Evolutionary conservation across 192 early-diverging fungal species (phyloP).

Genomic region (Helicostylum pulchrum): DNA sequence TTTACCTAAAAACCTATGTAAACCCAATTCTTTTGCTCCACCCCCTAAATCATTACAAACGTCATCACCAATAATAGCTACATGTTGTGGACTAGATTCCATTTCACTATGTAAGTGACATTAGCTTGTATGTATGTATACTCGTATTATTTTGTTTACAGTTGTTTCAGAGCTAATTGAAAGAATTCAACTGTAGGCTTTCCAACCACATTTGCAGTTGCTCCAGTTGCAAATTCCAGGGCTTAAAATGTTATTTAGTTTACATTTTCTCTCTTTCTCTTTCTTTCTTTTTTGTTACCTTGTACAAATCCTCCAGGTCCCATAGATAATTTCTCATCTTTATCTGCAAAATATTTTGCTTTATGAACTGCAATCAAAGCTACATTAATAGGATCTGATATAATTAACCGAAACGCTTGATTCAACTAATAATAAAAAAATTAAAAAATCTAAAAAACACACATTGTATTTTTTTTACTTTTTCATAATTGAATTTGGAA

Average conservation of each 20-base stretch:
- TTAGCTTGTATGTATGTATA: background rate
- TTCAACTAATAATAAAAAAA: conserved; percentile 50
- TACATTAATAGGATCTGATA: conserved; percentile 42
- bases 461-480: conserved; percentile 30
- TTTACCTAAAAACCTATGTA: conserved; percentile 51
- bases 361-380: conserved; percentile 82
- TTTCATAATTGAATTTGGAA: conserved; percentile 62
- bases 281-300: conserved; percentile 18
- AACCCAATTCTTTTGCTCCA: conserved; percentile 71
- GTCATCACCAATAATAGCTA: conserved; percentile 89
- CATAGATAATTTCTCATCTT: conserved; percentile 58
- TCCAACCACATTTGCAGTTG: conserved; percentile 68
- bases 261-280: background rate
- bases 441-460: too few relatives aligned
- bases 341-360: conserved; percentile 71
- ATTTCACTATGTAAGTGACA: conserved; percentile 15
- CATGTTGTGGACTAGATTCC: conserved; percentile 43
- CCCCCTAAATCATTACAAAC: conserved; percentile 78
- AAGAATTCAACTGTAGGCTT: conserved; percentile 80
- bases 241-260: conserved; percentile 33
- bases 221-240: conserved; percentile 74
- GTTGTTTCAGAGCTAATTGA: conserved; percentile 68
- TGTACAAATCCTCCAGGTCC: conserved; percentile 91
- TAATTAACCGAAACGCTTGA: conserved; percentile 70
- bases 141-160: conserved; percentile 36